Evolutionary conservation across 441 rosid genomes (phyloP).

Genomic region (Pelargonium australe): DNA sequence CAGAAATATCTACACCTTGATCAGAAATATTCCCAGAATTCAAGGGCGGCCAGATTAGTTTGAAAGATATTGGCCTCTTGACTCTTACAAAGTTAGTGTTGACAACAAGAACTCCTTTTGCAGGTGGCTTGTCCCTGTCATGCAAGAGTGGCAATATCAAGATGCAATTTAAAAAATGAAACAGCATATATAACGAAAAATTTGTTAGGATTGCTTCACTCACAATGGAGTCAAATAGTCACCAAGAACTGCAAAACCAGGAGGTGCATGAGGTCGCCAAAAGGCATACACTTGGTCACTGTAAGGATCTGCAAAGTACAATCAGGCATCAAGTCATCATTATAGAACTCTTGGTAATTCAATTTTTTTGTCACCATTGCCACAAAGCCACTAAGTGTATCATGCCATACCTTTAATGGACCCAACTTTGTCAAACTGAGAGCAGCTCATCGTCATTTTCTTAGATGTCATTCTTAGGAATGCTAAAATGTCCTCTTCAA

Average conservation of each 20-base stretch:
- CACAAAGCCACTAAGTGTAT: slow-evolving; percentile 10
- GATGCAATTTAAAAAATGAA: slow-evolving; percentile 8
- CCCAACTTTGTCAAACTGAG: slow-evolving; percentile 91
- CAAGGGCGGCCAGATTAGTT: slow-evolving; percentile 59
- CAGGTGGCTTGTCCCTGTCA: slow-evolving; percentile 96
- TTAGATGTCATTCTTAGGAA: slow-evolving; percentile 85
- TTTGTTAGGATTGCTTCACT: slow-evolving; percentile 28
- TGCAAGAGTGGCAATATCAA: slow-evolving; percentile 22
- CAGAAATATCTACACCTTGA: slow-evolving; percentile 22
- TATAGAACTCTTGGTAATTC: slow-evolving; percentile 12
- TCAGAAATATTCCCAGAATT: slow-evolving; percentile 38
- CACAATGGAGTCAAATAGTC: slow-evolving; percentile 88
- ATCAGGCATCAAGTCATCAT: slow-evolving; percentile 23
- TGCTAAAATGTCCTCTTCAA: slow-evolving; percentile 86
- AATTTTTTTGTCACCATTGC: background rate
- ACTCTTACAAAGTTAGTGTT: slow-evolving; percentile 76
- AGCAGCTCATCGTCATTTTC: slow-evolving; percentile 76
- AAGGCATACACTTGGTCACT: slow-evolving; percentile 66
- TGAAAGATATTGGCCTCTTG: slow-evolving; percentile 76
- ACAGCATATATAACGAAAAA: slow-evolving; percentile 17
- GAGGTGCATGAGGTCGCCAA: slow-evolving; percentile 93
- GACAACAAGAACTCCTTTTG: slow-evolving; percentile 83
- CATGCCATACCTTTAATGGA: slow-evolving; percentile 55
- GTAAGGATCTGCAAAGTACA: slow-evolving; percentile 45
- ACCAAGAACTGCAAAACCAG: slow-evolving; percentile 94